phyloP scores from a whole-genome alignment of 2,329 filamentous ascomycete species.

The Aspergillus fijiensis region DNA sequence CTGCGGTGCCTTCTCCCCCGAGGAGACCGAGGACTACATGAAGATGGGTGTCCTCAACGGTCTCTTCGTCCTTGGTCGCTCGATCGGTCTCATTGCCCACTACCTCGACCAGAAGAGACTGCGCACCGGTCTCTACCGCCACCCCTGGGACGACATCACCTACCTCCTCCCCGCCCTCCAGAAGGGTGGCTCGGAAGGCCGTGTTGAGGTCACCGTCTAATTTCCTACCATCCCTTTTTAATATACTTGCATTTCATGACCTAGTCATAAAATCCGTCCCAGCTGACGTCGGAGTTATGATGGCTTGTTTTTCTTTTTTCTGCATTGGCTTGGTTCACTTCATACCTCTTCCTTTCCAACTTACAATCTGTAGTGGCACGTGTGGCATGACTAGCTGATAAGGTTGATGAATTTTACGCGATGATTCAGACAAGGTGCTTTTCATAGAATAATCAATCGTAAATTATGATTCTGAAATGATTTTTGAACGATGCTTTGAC shows the following conservation, averaged over 20 bases:
- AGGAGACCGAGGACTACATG: conserved; percentile 98
- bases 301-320: conserved; percentile 30
- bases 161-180: conserved; percentile 83
- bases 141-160: conserved; percentile 98
- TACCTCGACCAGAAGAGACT: conserved; percentile 99
- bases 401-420: conserved; percentile 25
- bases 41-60: conserved; percentile 99
- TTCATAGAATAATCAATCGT: not conserved
- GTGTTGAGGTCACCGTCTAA: conserved; percentile 84
- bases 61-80: conserved; percentile 95
- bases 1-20: conserved; percentile 91
- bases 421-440: conserved; percentile 1
- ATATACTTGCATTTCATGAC: conserved; percentile 22
- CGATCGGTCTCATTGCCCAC: conserved; percentile 98
- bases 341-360: conserved; percentile 27
- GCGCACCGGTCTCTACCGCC: conserved; percentile 95
- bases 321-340: conserved; percentile 20
- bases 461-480: not conserved
- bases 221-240: conserved; percentile 27
- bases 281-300: conserved; percentile 40
- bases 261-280: conserved; percentile 37
- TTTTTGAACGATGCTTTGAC: not conserved
- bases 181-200: conserved; percentile 73
- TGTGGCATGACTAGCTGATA: conserved; percentile 34
- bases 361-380: conserved; percentile 31